These are phyloP conservation scores for Ramalina peruviana DNA, from an alignment of 495 filamentous ascomycete genomes.

Conservation along the genomic window DNA sequence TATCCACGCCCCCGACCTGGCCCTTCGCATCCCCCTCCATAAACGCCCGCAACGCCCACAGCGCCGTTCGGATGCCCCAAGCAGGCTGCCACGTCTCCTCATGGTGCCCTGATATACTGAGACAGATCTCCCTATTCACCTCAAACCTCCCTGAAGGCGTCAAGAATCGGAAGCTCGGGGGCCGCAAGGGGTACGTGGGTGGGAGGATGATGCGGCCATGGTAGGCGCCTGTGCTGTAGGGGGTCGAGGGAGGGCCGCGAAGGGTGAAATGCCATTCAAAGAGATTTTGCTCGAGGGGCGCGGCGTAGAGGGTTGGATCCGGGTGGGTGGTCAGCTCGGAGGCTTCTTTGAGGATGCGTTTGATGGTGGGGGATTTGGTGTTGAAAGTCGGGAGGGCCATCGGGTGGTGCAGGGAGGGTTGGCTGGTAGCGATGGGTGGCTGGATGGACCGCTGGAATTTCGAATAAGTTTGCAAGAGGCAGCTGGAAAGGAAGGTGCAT, in stretches of 20 bases:
- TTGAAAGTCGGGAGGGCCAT: slow-evolving; percentile 36
- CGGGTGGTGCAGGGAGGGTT: not conserved
- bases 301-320: slow-evolving; percentile 45
- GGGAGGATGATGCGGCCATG: slow-evolving; percentile 92
- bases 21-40: slow-evolving; percentile 40
- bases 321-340: slow-evolving; percentile 56
- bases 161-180: slow-evolving; percentile 85
- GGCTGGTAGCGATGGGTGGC: no score
- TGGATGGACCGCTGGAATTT: no score
- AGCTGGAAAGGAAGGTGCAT: no score
- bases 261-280: slow-evolving; percentile 99
- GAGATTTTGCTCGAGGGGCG: slow-evolving; percentile 72
- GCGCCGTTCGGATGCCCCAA: slow-evolving; percentile 69
- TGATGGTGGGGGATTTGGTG: slow-evolving; percentile 67
- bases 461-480: no score
- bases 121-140: slow-evolving; percentile 91
- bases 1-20: slow-evolving; percentile 82
- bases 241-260: slow-evolving; percentile 68
- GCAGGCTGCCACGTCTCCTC: slow-evolving; percentile 98
- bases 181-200: slow-evolving; percentile 72
- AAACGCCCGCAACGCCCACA: slow-evolving; percentile 39
- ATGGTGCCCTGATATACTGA: slow-evolving; percentile 85
- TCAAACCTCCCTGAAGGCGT: slow-evolving; percentile 91
- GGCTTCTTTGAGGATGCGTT: slow-evolving; percentile 74
- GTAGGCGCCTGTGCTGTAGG: slow-evolving; percentile 73